Base-by-base conservation (phyloP, 2,329 filamentous ascomycete species). In the Pseudogymnoascus sp. region DNA sequence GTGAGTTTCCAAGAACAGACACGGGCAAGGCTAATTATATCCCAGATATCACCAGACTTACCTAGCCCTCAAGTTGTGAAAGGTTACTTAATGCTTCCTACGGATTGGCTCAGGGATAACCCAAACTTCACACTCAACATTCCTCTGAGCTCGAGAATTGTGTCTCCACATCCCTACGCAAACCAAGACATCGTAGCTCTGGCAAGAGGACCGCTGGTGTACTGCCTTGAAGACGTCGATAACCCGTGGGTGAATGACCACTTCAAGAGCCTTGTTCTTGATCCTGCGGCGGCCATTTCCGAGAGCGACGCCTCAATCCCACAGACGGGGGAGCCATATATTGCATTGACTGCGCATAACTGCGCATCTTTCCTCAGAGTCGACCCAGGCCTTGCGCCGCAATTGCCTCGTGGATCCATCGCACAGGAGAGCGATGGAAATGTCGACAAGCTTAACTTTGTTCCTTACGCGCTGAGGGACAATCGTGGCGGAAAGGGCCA, bases 191-290 rank as follows among this genome's bases (percentile, higher is more conserved):
- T 79, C 2, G 64, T 83, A 37, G 75, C 78, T 1, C 69, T 86
- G 6, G 81, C 78, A 2, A 76, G 82, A 3, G 84, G 84, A 0
- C 83, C 83, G 0, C 67, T 86, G 5, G 73, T 86, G 4, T 86
- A 86, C 69, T 86, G 82, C 62, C 76, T 81, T 3, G 84, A 87
- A 66, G 83, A 86, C 61, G 66, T 75, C 6, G 82, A 86, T 65
- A 83, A 85, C 61, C 35, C 71, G 0, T 83, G 80, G 79, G 81
- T 80, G 58, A 66, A 72, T 1, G 76, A 83, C 65, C 81, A 85
- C 68, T 83, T 83, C 73, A 81, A 78, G 54, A 64, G 47, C 37
- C 63, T 70, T 12, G 38, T 63, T 11, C 41, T 69, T 4, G 64
- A 67, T 57, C 61, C 65, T 6, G 16, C 47, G 14, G 62, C 58